Evolutionary conservation across 164 flowering plant genomes (phyloP).

Genomic region (Brasenia schreberi): DNA sequence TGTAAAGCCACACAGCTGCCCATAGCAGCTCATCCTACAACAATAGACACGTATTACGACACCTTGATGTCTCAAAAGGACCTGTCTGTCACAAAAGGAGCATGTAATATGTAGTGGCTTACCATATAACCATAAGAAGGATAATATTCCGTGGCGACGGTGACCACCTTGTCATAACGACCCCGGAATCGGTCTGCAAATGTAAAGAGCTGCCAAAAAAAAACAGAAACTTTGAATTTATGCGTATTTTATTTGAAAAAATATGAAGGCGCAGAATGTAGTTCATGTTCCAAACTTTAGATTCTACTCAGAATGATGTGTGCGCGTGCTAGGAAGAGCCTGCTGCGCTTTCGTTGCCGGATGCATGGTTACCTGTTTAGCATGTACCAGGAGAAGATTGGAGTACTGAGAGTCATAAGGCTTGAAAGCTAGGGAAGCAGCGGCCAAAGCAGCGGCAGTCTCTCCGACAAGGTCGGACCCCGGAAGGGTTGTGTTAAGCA

Average conservation of each 20-base stretch:
- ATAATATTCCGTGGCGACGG: slow-evolving; percentile 37
- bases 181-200: slow-evolving; percentile 77
- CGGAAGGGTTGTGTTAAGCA: slow-evolving; percentile 39
- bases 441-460: slow-evolving; percentile 86
- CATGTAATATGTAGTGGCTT: slow-evolving; percentile 6
- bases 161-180: slow-evolving; percentile 48
- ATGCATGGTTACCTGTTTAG: slow-evolving; percentile 28
- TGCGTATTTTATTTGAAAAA: no score
- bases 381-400: slow-evolving; percentile 35
- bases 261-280: neutral
- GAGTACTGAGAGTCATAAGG: slow-evolving; percentile 47
- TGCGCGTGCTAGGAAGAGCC: neutral
- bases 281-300: neutral
- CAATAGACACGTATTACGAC: neutral
- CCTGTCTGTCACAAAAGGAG: neutral
- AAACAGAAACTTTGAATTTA: neutral
- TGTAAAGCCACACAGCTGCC: slow-evolving; percentile 83
- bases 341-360: neutral
- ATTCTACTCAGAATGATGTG: neutral
- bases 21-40: slow-evolving; percentile 78
- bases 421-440: slow-evolving; percentile 64
- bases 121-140: slow-evolving; percentile 67
- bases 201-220: slow-evolving; percentile 54
- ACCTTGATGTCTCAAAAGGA: no score
- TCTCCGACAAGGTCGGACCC: slow-evolving; percentile 84